phyloP scores from a whole-genome alignment of 257 asterid species.

The Solanum dulcamara region DNA sequence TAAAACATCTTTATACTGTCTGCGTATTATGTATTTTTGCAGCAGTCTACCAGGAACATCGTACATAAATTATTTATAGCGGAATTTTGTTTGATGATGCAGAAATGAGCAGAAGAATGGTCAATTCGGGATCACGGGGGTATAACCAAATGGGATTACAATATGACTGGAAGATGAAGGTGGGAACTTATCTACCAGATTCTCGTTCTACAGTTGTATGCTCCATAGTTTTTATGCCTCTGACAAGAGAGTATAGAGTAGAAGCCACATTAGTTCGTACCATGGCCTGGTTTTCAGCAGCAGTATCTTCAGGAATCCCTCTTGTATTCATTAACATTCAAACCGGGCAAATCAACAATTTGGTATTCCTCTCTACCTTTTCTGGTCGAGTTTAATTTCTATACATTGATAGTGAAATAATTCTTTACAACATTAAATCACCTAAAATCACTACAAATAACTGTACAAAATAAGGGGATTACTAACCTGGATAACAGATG shows the following conservation, averaged over 20 bases:
- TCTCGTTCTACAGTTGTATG: slow-evolving; percentile 24
- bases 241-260: slow-evolving; percentile 14
- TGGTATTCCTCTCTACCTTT: slow-evolving; percentile 9
- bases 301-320: slow-evolving; percentile 42
- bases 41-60: not conserved
- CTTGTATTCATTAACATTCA: slow-evolving; percentile 33
- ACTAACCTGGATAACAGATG: too few species aligned
- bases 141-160: slow-evolving; percentile 24
- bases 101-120: slow-evolving; percentile 44
- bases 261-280: slow-evolving; percentile 29
- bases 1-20: not conserved
- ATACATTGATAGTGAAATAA: not conserved
- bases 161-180: slow-evolving; percentile 39
- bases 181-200: slow-evolving; percentile 32
- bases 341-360: slow-evolving; percentile 32
- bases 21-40: not conserved
- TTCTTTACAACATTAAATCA: not conserved
- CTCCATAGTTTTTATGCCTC: slow-evolving; percentile 41
- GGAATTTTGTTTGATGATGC: not conserved
- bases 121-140: slow-evolving; percentile 27
- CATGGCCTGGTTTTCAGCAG: slow-evolving; percentile 58
- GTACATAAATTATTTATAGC: not conserved
- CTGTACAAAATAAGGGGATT: too few species aligned
- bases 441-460: not conserved
- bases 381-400: not conserved